A percentile compares a stretch with the other conserved stretches of the same genome.
These are phyloP conservation scores for Plasmodium cynomolgi DNA, from an alignment of 169 alveolate genomes.

Conservation along the genomic window DNA sequence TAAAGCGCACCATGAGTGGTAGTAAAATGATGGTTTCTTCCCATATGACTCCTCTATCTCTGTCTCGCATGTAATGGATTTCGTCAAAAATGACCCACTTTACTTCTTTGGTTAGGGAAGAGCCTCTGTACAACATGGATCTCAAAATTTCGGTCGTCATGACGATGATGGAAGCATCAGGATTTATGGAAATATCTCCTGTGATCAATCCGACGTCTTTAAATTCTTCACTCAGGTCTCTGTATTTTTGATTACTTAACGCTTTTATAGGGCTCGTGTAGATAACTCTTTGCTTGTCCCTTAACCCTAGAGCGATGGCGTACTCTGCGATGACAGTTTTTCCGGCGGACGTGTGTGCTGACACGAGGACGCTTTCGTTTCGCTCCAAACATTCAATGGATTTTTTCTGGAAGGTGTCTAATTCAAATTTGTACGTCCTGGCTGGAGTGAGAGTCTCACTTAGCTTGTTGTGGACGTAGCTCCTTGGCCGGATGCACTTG, in stretches of 20 bases:
- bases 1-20: constrained; percentile 94
- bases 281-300: constrained; percentile 97
- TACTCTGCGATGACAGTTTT: constrained; percentile 99
- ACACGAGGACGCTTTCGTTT: constrained; percentile 97
- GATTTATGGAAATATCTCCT: constrained; percentile 99
- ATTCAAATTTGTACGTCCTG: constrained; percentile 90
- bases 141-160: constrained; percentile 99
- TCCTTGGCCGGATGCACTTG: constrained; percentile 69
- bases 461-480: constrained; percentile 66
- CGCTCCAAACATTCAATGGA: constrained; percentile 96
- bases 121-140: constrained; percentile 98
- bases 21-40: constrained; percentile 98
- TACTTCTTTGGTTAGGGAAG: constrained; percentile 92
- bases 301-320: constrained; percentile 97
- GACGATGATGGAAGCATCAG: constrained; percentile 97
- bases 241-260: constrained; percentile 97
- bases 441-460: constrained; percentile 86
- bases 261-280: constrained; percentile 99
- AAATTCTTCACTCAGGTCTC: constrained; percentile 98
- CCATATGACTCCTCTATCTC: constrained; percentile 99
- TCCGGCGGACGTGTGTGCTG: constrained; percentile 99
- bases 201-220: constrained; percentile 99
- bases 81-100: constrained; percentile 97
- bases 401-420: constrained; percentile 96
- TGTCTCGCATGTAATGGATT: constrained; percentile 99